Base-by-base conservation (phyloP, 805 yeast genomes). In the Priceomyces melissophilus region DNA sequence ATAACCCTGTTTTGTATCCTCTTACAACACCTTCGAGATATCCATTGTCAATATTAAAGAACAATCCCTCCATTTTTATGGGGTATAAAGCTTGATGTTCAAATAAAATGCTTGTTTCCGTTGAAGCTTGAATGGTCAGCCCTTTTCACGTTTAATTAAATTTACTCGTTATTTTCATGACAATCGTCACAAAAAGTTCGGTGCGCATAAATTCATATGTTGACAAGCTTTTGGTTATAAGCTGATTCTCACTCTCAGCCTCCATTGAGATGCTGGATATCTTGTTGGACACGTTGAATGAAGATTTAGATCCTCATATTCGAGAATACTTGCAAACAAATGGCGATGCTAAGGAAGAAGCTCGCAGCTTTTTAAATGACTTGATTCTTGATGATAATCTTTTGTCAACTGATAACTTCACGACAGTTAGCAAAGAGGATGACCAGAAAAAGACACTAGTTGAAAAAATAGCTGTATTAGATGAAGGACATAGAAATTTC, bases 11-110 rank as follows among this genome's bases (percentile, higher is more conserved):
- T 57, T 90, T 81, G 73, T 90, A 87, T 15, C 99, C 99, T 57
- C 99, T 82, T 32, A 91, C 95, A 27, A 95, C 78, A 34, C 91
- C 99, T 67, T 93, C 99, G 52, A 93, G 76, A 68, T 76, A 93
- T 15, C 99, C 99, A 61, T 76, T 61, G 60, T 91, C 90, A 47
- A 89, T 75, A 69, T 93, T 93, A 71, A 93, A 93, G 65, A 75
- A 88, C 37, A 91, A 75, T 20, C 97, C 97, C 63, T 93, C 98
- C 99, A 91, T 91, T 9, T 3, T 20, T 8, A 20, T 8, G 7
- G 10, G 10, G n/a, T n/a, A n/a, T n/a, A n/a, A 11, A 9, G 25
- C 25, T 20, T 20, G 25, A 20, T 20, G 8, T 20, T 20, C 25
- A 8, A 20, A 5, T 20, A 20, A 8, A 20, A 20, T 14, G 4